Evolutionary conservation across 2,329 filamentous ascomycete genomes (phyloP), one percentile per base, ranked within the genome.

Genomic region (Sclerotiophoma versabilis): DNA sequence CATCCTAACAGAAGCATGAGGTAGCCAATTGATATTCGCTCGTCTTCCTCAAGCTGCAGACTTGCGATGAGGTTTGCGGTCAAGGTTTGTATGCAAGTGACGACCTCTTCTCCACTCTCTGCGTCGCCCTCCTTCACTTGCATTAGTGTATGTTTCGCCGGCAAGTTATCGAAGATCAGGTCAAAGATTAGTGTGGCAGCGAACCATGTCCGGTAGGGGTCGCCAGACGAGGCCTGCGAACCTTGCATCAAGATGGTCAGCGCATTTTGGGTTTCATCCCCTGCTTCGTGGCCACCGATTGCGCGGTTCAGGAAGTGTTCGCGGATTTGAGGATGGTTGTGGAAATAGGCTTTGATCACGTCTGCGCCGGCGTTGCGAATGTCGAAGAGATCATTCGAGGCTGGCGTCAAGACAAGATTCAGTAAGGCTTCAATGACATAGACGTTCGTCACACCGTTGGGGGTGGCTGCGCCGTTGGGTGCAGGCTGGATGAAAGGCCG

Each of bases 371-470:
- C 90, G 68, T 92, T 84, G 20, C 95, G 87, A 30, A 93, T 81
- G 73, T 96, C 89, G 63, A 96, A 90, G 29, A 90, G 81, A 46
- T 87, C 83, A 17, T 85, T 77, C 0, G 87, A 79, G 25, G 88
- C 83, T 19, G 89, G 80, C 50, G 87, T 87, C 8, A 99, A 80
- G 0, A 89, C 87, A 36, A 97, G 79, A 64, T 97, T 92, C 41
- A 99, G 81, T 15, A 99, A 80, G 1, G 91, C 95, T 74, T 98
- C 93, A 66, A 99, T 96, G 25, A 99, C 92, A 75, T 96, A 96
- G 27, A 93, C 86, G 50, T 84, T 84, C 12, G 81, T 77, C 9
- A 81, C 74, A n/a, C 80, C 82, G 55, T 86, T 85, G 4, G 75
- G 65, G 6, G 65, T 57, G 72, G 77, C 65, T 19, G 71, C 65